phyloP scores from a whole-genome alignment of 2,329 filamentous ascomycete genomes.

The Alternaria brassicicola region DNA sequence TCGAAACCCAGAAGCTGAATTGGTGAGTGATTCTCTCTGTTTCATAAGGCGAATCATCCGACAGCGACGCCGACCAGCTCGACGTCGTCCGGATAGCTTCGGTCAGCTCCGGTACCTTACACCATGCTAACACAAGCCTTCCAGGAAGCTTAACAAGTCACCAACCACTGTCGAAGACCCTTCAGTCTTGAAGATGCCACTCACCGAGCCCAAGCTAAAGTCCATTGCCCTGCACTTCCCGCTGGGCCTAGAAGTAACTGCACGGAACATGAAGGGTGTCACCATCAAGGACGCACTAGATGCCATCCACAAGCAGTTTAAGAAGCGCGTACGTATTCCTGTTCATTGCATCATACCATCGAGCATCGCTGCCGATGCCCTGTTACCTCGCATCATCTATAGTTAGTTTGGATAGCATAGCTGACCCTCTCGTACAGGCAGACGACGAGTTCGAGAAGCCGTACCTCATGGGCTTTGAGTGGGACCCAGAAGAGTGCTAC shows the following conservation, averaged over 20 bases:
- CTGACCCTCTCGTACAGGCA: slow-evolving; percentile 54
- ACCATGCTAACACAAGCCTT: slow-evolving; percentile 22
- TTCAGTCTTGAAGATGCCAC: slow-evolving; percentile 78
- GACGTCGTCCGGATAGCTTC: slow-evolving; percentile 15
- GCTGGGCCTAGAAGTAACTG: slow-evolving; percentile 83
- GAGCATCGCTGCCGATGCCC: neutral
- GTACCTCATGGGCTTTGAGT: slow-evolving; percentile 93
- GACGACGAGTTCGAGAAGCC: slow-evolving; percentile 90
- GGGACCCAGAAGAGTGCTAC: slow-evolving; percentile 93
- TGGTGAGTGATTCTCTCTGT: slow-evolving; percentile 65
- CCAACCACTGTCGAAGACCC: slow-evolving; percentile 79
- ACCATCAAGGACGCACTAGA: slow-evolving; percentile 97
- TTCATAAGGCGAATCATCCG: neutral
- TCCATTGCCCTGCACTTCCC: slow-evolving; percentile 94
- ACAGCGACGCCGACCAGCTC: neutral
- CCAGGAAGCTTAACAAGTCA: slow-evolving; percentile 93
- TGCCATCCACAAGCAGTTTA: slow-evolving; percentile 94
- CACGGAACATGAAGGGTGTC: slow-evolving; percentile 89
- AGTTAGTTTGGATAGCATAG: neutral
- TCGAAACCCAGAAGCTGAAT: slow-evolving; percentile 85
- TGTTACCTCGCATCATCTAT: neutral
- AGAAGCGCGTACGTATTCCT: slow-evolving; percentile 78
- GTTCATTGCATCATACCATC: neutral
- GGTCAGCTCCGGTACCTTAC: slow-evolving; percentile 1
- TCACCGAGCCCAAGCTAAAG: slow-evolving; percentile 84